Conservation (phyloP, 2,329 filamentous ascomycete genomes). For the Phialemoniopsis sp. region DNA sequence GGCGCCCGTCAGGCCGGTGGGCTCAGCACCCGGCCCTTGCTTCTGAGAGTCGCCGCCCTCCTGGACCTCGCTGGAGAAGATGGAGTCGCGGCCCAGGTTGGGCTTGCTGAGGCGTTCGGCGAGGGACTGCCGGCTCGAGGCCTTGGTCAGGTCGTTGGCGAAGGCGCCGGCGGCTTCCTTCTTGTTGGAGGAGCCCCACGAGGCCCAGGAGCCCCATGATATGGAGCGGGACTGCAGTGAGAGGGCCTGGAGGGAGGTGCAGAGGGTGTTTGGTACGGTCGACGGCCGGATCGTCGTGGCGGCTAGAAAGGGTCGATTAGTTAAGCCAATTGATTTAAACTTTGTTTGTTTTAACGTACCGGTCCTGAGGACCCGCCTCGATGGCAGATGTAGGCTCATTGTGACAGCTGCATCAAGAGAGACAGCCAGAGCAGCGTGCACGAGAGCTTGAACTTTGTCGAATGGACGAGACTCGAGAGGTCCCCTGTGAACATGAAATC, state of each 20-base stretch:
- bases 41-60: conserved; percentile 23
- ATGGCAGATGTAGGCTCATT: conserved; percentile 65
- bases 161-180: conserved; percentile 12
- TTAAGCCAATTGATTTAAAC: too few relatives aligned
- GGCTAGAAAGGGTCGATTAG: not conserved
- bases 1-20: conserved; percentile 13
- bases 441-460: too few relatives aligned
- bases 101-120: conserved; percentile 39
- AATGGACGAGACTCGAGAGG: too few relatives aligned
- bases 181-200: conserved; percentile 18
- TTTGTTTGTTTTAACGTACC: too few relatives aligned
- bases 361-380: conserved; percentile 54
- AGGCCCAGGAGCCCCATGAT: conserved; percentile 1
- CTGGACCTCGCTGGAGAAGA: conserved; percentile 58
- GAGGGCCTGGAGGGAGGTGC: conserved; percentile 14
- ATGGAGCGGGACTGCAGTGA: conserved; percentile 4
- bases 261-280: conserved; percentile 9
- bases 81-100: conserved; percentile 44
- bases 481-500: too few relatives aligned
- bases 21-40: too few relatives aligned
- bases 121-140: conserved; percentile 29
- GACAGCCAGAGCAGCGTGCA: too few relatives aligned
- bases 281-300: conserved; percentile 1
- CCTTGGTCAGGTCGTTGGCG: conserved; percentile 17
- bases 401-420: conserved; percentile 12